Base-by-base conservation (phyloP, 257 asterid genomes). In the Sherardia arvensis region DNA sequence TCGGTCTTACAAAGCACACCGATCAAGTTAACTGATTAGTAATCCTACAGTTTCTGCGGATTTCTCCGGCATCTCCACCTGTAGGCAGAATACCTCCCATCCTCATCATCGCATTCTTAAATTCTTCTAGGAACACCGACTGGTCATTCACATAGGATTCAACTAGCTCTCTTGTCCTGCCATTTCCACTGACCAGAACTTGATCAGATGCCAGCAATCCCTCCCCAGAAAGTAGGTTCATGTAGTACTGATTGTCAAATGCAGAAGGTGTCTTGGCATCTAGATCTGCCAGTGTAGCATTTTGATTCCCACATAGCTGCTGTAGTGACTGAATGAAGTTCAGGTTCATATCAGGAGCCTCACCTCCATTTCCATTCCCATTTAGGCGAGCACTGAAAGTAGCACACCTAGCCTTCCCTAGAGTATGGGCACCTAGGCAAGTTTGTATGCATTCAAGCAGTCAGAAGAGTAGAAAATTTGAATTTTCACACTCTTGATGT, bases 391-490 rank as follows among this genome's bases (percentile, higher is more conserved):
- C 64, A 61, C 47, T 71, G 30, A 92, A 88, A 4, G 95, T 76
- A 0, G 87, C 75, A 76, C 98, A 91, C 23, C 95, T 83, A 5
- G 95, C 98, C 71, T 82, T 86, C 8, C 97, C 97, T 69, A 88
- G 61, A 7, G 98, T 91, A 80, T 88, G 97, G 1, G 97, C 95
- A 21, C 94, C 96, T 83, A 79, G 61, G 38, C 59, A 64, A 29
- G 55, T 32, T 69, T 48, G 21, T 3, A 32, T 3, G 59, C 20
- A 53, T 9, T 20, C 20, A 15, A 23, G 26, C 20, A 54, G 33
- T 26, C 20, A 55, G 60, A 18, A 55, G 30, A 25, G 20, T 15
- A 43, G 21, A 15, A 4, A 43, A 38, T 38, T 38, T 2, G 4
- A 38, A 10, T 2, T 38, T 55, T 11, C n/a, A 23, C 18, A 12